Percentiles rank a stretch among this genome's conserved stretches.
Conservation (phyloP, 768 basidiomycete genomes). For the Podaxis sp. region DNA sequence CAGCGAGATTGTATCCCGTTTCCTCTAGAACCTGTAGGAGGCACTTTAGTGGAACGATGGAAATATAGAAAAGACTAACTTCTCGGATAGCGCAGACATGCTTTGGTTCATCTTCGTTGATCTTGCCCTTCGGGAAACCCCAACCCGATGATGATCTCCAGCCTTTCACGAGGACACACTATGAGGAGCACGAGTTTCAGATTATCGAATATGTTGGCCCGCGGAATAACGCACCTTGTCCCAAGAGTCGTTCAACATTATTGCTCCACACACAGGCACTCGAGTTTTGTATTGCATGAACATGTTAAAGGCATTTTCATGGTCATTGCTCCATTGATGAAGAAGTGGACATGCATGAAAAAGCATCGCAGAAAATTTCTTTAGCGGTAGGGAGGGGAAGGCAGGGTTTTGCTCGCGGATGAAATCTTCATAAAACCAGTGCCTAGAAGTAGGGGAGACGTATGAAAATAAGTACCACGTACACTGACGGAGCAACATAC, state of each 20-base stretch:
- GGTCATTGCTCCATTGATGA: conserved; percentile 78
- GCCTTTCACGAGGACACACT: conserved; percentile 98
- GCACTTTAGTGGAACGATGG: conserved; percentile 11
- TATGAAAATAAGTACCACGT: conserved; percentile 9
- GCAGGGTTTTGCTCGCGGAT: conserved; percentile 87
- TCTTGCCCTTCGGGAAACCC: conserved; percentile 99
- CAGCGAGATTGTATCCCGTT: conserved; percentile 87
- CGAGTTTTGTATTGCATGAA: conserved; percentile 97
- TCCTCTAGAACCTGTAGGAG: conserved; percentile 85
- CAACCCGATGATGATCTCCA: conserved; percentile 97
- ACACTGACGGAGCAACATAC: conserved; percentile 43
- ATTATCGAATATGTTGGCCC: not conserved
- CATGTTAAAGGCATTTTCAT: conserved; percentile 78
- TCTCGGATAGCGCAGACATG: conserved; percentile 88
- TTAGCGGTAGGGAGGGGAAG: conserved; percentile 84
- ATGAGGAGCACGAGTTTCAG: not conserved
- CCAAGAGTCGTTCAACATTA: conserved; percentile 88
- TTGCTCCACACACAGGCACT: conserved; percentile 97
- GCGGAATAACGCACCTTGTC: conserved; percentile 64
- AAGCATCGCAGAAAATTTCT: conserved; percentile 89
- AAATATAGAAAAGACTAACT: conserved; percentile 41
- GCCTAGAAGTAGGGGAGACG: conserved; percentile 43
- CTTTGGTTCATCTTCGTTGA: conserved; percentile 88
- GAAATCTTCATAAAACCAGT: conserved; percentile 99
- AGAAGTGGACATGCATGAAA: conserved; percentile 83